phyloP scores from a whole-genome alignment of 345 rosid genomes.

The Eucalyptus virginea region DNA sequence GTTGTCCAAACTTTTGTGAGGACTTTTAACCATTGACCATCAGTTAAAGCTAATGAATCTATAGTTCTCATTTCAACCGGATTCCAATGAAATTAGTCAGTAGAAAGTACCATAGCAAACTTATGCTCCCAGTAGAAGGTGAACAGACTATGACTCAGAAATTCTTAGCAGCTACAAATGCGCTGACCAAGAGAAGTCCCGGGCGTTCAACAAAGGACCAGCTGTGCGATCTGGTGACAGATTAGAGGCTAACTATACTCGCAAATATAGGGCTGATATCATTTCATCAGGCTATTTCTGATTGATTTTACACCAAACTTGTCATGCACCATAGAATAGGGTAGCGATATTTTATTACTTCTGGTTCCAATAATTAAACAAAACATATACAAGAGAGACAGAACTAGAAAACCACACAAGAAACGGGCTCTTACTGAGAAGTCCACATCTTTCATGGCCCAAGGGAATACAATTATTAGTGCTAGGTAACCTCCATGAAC shows the following conservation, averaged over 20 bases:
- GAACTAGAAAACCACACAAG: background rate
- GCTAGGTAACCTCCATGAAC: slow-evolving; percentile 82
- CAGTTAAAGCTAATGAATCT: background rate
- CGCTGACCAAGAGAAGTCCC: slow-evolving; percentile 49
- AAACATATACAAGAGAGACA: background rate
- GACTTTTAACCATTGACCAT: background rate
- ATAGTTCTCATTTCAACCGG: background rate
- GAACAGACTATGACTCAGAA: background rate
- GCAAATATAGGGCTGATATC: slow-evolving; percentile 80
- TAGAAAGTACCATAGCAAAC: background rate
- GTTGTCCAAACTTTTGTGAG: background rate
- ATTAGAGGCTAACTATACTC: slow-evolving; percentile 76
- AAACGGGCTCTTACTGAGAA: slow-evolving; percentile 35
- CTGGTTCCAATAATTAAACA: background rate
- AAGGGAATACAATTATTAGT: slow-evolving; percentile 73
- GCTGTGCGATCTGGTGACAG: slow-evolving; percentile 81
- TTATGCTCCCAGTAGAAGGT: background rate
- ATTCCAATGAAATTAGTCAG: background rate
- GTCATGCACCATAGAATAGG: slow-evolving; percentile 21
- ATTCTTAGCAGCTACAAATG: slow-evolving; percentile 45
- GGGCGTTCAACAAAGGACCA: slow-evolving; percentile 80
- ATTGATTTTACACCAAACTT: slow-evolving; percentile 37
- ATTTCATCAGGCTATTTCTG: slow-evolving; percentile 21
- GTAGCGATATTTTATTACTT: background rate
- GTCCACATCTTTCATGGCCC: slow-evolving; percentile 57